Conservation (phyloP, 257 asterid genomes). For the Anisodus acutangulus region DNA sequence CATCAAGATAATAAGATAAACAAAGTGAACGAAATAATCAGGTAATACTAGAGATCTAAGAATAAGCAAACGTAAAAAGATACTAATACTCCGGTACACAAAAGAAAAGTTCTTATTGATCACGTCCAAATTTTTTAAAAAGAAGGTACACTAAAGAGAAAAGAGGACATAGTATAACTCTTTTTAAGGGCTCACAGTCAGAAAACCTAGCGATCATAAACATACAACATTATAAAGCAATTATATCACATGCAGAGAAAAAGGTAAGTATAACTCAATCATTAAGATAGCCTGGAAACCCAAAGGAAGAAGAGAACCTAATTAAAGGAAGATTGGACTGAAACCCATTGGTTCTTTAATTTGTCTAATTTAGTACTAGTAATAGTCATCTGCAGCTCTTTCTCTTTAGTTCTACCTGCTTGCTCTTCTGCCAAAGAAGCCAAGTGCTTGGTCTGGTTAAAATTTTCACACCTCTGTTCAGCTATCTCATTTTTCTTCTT, state of each 20-base stretch:
- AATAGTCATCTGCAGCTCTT: background rate
- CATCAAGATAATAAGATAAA: no score
- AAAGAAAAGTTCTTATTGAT: no score
- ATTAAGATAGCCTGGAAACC: background rate
- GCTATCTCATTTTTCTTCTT: background rate
- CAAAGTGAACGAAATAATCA: no score
- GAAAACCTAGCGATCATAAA: background rate
- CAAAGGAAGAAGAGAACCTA: conserved; percentile 4
- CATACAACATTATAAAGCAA: background rate
- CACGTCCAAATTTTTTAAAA: background rate
- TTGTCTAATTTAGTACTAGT: background rate
- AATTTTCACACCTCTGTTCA: background rate
- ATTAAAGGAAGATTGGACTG: background rate
- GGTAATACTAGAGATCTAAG: no score
- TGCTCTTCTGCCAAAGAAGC: conserved; percentile 20
- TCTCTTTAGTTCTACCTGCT: conserved; percentile 13
- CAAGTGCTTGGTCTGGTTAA: conserved; percentile 21
- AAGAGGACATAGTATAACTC: background rate
- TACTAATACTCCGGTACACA: no score
- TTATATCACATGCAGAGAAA: background rate
- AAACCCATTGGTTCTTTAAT: background rate
- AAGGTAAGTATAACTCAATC: background rate
- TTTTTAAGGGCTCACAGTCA: background rate
- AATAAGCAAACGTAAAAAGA: no score
- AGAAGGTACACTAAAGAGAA: background rate